Conservation (phyloP, 176 grass and related monocot genomes). For the Aegilops umbellulata region DNA sequence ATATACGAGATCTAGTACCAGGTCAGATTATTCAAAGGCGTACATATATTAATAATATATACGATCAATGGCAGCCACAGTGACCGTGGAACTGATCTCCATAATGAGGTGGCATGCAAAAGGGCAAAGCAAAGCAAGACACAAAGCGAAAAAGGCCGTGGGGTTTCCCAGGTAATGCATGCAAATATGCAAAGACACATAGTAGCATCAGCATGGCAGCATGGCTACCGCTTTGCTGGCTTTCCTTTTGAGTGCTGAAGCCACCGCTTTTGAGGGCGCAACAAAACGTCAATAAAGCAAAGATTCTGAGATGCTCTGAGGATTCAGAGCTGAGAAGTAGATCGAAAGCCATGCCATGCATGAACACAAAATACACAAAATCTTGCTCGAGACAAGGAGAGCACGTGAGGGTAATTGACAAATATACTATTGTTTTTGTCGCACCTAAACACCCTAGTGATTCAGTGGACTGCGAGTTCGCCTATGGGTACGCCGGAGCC, state of each 20-base stretch:
- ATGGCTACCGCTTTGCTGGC: not conserved
- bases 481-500: no score
- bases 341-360: not conserved
- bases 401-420: no score
- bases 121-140: conserved; percentile 2
- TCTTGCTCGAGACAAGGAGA: no score
- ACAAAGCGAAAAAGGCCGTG: not conserved
- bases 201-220: not conserved
- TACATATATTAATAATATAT: no score
- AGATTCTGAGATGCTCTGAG: conserved; percentile 20
- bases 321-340: not conserved
- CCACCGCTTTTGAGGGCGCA: conserved; percentile 7
- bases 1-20: no score
- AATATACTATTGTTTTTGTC: no score
- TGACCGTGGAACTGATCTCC: no score
- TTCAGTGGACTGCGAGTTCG: no score
- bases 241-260: not conserved
- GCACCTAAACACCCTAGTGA: no score
- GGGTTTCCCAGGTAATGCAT: not conserved
- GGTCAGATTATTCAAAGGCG: no score
- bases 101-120: no score
- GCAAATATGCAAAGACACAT: not conserved
- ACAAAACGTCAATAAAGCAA: conserved; percentile 37
- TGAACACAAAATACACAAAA: not conserved
- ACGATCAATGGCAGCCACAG: no score